phyloP scores from a whole-genome alignment of 306 rosid species.

The Styphnolobium japonicum region DNA sequence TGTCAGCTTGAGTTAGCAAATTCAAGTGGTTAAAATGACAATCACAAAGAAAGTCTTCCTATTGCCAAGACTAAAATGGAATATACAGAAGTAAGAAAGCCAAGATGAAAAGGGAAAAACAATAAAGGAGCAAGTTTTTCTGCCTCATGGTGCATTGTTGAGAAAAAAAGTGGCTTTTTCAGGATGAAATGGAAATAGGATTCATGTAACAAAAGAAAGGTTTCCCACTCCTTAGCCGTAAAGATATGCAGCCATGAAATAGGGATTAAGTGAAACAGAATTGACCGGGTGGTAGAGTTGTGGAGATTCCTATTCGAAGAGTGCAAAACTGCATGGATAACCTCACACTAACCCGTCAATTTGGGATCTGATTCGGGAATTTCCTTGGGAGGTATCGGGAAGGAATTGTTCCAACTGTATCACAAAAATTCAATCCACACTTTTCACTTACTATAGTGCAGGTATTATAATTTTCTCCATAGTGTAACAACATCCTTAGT shows the following conservation, averaged over 20 bases:
- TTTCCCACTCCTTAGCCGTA: no score
- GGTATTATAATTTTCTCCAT: conserved; percentile 10
- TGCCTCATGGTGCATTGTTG: background rate
- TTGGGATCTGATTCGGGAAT: no score
- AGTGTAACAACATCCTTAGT: background rate
- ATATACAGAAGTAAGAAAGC: background rate
- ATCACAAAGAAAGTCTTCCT: background rate
- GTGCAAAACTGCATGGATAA: no score
- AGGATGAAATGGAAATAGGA: no score
- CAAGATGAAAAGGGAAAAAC: background rate
- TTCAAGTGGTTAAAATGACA: conserved; percentile 21
- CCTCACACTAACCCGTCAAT: no score
- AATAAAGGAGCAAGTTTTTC: background rate
- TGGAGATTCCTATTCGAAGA: no score
- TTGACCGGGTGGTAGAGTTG: background rate
- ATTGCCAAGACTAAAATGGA: background rate
- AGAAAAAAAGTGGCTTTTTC: no score
- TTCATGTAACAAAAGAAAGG: no score
- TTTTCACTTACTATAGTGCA: conserved; percentile 5
- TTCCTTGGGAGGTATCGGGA: no score
- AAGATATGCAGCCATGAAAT: no score
- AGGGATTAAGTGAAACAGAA: background rate
- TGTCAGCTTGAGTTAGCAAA: conserved; percentile 45
- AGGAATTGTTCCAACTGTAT: background rate
- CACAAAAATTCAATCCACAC: conserved; percentile 1